These are phyloP conservation scores for Zizania palustris DNA, from an alignment of 202 grass and related monocot species.

Conservation along the genomic window DNA sequence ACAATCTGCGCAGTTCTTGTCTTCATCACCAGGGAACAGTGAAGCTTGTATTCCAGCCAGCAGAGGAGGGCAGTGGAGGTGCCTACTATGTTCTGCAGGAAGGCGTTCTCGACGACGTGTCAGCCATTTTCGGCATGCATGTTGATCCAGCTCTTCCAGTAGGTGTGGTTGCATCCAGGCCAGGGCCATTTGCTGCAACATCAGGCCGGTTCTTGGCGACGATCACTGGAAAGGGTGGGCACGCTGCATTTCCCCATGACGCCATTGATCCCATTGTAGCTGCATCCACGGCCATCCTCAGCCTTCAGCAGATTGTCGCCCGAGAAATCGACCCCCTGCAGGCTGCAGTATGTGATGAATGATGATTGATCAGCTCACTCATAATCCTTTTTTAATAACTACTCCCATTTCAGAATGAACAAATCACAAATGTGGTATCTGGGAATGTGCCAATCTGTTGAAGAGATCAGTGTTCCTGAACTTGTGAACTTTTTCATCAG, in stretches of 20 bases:
- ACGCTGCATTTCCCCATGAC: constrained; percentile 56
- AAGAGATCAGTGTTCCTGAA: neutral
- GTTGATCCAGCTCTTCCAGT: constrained; percentile 47
- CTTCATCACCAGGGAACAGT: constrained; percentile 53
- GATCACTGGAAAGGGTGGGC: constrained; percentile 56
- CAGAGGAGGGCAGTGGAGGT: constrained; percentile 61
- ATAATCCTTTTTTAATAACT: no score
- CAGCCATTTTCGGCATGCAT: constrained; percentile 66
- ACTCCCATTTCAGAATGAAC: neutral
- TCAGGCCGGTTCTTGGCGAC: constrained; percentile 47
- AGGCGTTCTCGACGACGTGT: constrained; percentile 45
- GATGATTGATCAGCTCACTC: neutral
- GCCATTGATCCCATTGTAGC: constrained; percentile 58
- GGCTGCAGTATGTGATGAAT: constrained; percentile 26
- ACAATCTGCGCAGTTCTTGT: neutral
- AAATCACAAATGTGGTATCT: neutral
- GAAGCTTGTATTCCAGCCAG: constrained; percentile 75
- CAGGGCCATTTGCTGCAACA: constrained; percentile 60
- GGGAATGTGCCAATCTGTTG: neutral
- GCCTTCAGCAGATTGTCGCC: constrained; percentile 59
- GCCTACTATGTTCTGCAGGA: constrained; percentile 61
- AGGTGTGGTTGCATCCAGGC: constrained; percentile 47
- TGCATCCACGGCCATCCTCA: constrained; percentile 45
- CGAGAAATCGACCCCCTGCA: constrained; percentile 51
- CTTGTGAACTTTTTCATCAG: constrained; percentile 38